These are phyloP conservation scores for Colletotrichum spaethianum DNA, from an alignment of 2,329 filamentous ascomycete species.

Conservation along the genomic window DNA sequence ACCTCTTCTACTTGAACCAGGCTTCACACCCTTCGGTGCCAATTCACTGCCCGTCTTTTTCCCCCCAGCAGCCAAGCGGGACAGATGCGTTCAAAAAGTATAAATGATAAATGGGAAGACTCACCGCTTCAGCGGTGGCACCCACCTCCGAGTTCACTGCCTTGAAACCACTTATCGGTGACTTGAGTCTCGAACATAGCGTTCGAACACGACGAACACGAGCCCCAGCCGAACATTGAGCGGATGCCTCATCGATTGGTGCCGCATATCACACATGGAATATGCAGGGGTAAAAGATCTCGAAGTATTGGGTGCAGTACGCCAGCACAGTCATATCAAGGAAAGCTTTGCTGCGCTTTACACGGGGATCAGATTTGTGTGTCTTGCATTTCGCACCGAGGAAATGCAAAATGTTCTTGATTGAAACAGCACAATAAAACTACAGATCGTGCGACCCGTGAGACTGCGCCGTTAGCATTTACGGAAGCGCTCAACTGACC, in stretches of 20 bases:
- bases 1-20: not conserved
- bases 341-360: conserved; percentile 59
- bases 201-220: conserved; percentile 66
- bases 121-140: not conserved
- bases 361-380: not conserved
- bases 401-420: no score
- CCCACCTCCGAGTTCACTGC: not conserved
- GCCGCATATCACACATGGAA: conserved; percentile 70
- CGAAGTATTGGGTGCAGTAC: conserved; percentile 60
- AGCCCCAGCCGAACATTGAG: conserved; percentile 76
- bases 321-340: conserved; percentile 61
- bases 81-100: not conserved
- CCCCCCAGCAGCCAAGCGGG: not conserved
- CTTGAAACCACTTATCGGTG: conserved; percentile 46
- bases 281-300: conserved; percentile 71
- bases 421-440: no score
- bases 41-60: not conserved
- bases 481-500: no score
- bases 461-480: no score
- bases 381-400: not conserved
- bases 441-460: no score
- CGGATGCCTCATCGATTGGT: conserved; percentile 70
- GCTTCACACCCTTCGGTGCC: not conserved
- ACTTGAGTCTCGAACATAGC: conserved; percentile 61
- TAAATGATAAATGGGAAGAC: not conserved